Evolutionary conservation across 2,329 filamentous ascomycete species (phyloP), one percentile per base, ranked within the genome.

Genomic region (Taxawa tesnikishii): DNA sequence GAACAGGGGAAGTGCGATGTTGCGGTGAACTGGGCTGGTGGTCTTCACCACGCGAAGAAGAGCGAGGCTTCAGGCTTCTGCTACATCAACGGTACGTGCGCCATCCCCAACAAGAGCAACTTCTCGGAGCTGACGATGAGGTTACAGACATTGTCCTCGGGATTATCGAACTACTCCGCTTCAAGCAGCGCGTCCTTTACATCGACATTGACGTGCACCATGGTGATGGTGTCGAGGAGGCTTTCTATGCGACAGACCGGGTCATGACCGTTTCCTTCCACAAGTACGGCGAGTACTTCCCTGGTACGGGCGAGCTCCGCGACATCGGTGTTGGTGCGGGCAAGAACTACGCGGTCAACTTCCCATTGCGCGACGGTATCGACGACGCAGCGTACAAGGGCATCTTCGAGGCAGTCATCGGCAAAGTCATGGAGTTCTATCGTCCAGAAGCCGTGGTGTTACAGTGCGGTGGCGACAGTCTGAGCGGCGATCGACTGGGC

Each of bases 261-360:
- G 75, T 80, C 47, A 79, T 80, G 75, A 79, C 75, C 3, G 68
- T 73, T 28, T 79, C 75, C 3, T 80, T 80, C 56, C 75, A 80
- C 62, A 80, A 79, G 46, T 80, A 80, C 47, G 75, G 75, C 45
- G 75, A 79, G 50, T 80, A 79, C 54, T 80, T 80, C 53, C 75
- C 75, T 0, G 75, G 75, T 28, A 80, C 75, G 8, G 75, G 75
- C 42, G 75, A 79, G 47, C 63, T 80, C 24, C 67, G 74, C 39
- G 75, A 80, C 48, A 76, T 79, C 33, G 75, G 75, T 41, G 73
- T 79, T 9, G 73, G 72, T n/a, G 54, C 60, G 31, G 75, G 75
- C 38, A 79, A 79, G 52, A 61, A 80, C 53, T 78, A 79, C 46
- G 63, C 75, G 3, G 72, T 80, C 47, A 80, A 80, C 55, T 78